Evolutionary conservation across 2,329 filamentous ascomycete genomes (phyloP), one percentile per base, ranked within the genome.

Genomic region (Aspergillus thermomutatus): DNA sequence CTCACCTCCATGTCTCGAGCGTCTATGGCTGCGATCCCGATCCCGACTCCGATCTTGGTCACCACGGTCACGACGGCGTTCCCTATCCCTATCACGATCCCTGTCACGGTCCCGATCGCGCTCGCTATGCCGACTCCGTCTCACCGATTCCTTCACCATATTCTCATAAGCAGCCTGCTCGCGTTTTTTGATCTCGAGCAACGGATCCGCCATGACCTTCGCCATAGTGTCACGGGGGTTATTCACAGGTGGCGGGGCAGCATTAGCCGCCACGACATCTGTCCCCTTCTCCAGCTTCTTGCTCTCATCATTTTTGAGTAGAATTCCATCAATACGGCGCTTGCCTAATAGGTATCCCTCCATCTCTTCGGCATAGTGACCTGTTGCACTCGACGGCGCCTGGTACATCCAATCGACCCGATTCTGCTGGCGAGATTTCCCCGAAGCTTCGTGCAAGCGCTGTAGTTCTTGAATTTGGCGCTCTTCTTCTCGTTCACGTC

Each of bases 321-420:
- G 81, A 4, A 73, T 66, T 11, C 87, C 87, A 78, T 97, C 93
- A 71, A 99, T 93, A 57, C 92, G 84, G 57, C 94, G 83, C 80
- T 97, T 97, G 52, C 94, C 94, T 14, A 99, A 81, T 1, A 99
- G 77, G 72, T 96, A 99, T 3, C 90, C 91, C 70, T 99, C 94
- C 77, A 91, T 92, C 76, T 97, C 94, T 73, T 97, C 93, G 0
- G 69, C 66, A 77, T 86, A 41, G 85, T 90, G 87, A 37, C 91
- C 90, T 55, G 81, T 83, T 50, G 88, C 89, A 55, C 79, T 83
- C 45, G 89, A 89, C 7, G 94, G 92, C 1, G 93, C 93, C 66
- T 89, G 86, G 76, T 99, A 99, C 91, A 99, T 97, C 91, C 94
- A 99, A 68, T 97, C 94, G 26, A 99, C 93, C 37, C 92, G 87